phyloP scores from a whole-genome alignment of 306 rosid species.

The Begonia loranthoides region DNA sequence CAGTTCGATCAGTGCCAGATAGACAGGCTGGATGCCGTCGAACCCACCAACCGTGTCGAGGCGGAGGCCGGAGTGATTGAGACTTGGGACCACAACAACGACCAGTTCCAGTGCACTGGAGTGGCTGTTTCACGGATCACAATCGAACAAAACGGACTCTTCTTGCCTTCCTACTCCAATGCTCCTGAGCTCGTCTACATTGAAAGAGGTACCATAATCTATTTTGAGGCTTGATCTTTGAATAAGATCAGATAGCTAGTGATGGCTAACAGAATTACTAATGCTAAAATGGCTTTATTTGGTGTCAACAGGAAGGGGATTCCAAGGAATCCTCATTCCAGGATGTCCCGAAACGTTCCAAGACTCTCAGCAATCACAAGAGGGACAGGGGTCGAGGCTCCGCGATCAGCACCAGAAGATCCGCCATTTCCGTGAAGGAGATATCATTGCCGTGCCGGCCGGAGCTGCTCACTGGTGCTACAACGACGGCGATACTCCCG shows the following conservation, averaged over 20 bases:
- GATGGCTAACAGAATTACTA: no score
- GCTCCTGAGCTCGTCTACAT: slow-evolving; percentile 27
- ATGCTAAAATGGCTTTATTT: neutral
- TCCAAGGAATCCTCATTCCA: slow-evolving; percentile 18
- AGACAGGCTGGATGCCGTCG: slow-evolving; percentile 18
- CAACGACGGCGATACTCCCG: slow-evolving; percentile 7
- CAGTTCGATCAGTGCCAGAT: slow-evolving; percentile 16
- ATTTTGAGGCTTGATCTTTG: no score
- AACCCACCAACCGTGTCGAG: slow-evolving; percentile 19
- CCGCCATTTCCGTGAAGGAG: slow-evolving; percentile 20
- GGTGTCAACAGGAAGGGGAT: slow-evolving; percentile 16
- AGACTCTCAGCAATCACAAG: slow-evolving; percentile 15
- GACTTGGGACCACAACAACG: slow-evolving; percentile 29
- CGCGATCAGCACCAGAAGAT: slow-evolving; percentile 26
- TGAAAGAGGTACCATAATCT: slow-evolving; percentile 9
- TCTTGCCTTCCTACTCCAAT: slow-evolving; percentile 29
- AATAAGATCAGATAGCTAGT: no score
- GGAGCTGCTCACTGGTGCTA: slow-evolving; percentile 13
- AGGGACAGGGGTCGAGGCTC: neutral
- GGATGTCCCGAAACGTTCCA: slow-evolving; percentile 32
- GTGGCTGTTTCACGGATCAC: slow-evolving; percentile 17
- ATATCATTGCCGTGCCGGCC: slow-evolving; percentile 24
- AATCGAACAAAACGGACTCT: slow-evolving; percentile 31
- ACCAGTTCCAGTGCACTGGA: slow-evolving; percentile 24
- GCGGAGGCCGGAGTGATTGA: slow-evolving; percentile 27